Evolutionary conservation across 305 asterid genomes (phyloP).

Genomic region (Solanum chacoense): DNA sequence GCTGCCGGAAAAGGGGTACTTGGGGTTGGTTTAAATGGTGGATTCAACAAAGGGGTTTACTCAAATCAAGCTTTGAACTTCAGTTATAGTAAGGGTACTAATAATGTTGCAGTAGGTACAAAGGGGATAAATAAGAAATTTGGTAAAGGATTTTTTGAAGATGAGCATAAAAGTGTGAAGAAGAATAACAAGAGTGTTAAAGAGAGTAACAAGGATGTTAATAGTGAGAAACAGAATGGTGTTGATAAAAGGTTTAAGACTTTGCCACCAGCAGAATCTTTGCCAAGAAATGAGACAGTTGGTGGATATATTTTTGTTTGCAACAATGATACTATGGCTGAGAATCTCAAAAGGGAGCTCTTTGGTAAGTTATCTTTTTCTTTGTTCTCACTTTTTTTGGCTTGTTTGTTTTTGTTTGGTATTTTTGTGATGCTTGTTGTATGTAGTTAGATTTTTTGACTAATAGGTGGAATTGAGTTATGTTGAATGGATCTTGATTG

Average conservation of each 20-base stretch:
- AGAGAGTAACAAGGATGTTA: slow-evolving; percentile 18
- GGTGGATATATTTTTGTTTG: slow-evolving; percentile 98
- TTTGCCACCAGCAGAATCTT: slow-evolving; percentile 78
- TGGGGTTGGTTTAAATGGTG: slow-evolving; percentile 63
- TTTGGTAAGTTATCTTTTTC: slow-evolving; percentile 42
- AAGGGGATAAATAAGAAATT: slow-evolving; percentile 29
- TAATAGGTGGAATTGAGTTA: background rate
- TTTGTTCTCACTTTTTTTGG: background rate
- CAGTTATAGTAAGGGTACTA: slow-evolving; percentile 37
- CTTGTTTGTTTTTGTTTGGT: background rate
- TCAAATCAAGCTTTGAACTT: slow-evolving; percentile 33
- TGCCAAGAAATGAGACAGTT: slow-evolving; percentile 88
- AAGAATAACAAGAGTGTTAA: slow-evolving; percentile 46
- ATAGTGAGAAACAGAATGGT: slow-evolving; percentile 35
- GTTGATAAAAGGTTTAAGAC: slow-evolving; percentile 94
- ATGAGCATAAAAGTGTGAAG: slow-evolving; percentile 51
- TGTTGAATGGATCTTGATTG: background rate
- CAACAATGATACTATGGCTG: slow-evolving; percentile 97
- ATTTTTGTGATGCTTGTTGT: background rate
- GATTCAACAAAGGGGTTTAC: slow-evolving; percentile 80
- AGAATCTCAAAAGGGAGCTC: slow-evolving; percentile 87
- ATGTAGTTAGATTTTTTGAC: background rate
- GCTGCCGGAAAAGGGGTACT: slow-evolving; percentile 2
- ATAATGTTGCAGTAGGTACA: slow-evolving; percentile 28
- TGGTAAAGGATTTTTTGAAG: slow-evolving; percentile 28